Conservation (phyloP, 805 yeast genomes). For the Teunomyces pallodes region DNA sequence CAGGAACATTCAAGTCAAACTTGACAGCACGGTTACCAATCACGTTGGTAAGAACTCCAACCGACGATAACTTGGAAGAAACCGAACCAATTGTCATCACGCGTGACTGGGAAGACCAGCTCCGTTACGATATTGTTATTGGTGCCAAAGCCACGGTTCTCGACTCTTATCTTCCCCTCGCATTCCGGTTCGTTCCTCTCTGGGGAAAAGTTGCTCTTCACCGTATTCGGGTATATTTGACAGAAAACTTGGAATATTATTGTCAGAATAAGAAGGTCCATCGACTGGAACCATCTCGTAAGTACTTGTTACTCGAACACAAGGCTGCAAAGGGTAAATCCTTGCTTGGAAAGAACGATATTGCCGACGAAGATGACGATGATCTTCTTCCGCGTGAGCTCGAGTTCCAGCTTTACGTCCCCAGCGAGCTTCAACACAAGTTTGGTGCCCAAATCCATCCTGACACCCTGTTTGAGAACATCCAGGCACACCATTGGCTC, state of each 20-base stretch:
- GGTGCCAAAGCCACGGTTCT: conserved; percentile 87
- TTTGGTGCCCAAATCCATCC: conserved; percentile 62
- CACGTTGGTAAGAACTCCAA: conserved; percentile 68
- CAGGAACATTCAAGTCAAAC: conserved; percentile 84
- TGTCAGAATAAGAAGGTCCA: conserved; percentile 86
- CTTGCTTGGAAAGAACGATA: conserved; percentile 43
- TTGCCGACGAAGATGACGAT: conserved; percentile 29
- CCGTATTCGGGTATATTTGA: conserved; percentile 76
- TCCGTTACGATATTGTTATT: conserved; percentile 85
- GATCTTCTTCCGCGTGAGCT: conserved; percentile 74
- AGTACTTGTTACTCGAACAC: conserved; percentile 77
- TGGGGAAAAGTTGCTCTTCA: conserved; percentile 81
- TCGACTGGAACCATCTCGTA: conserved; percentile 84
- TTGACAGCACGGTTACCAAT: conserved; percentile 63
- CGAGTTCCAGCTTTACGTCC: conserved; percentile 84
- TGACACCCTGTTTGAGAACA: conserved; percentile 74
- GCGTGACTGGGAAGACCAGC: conserved; percentile 90
- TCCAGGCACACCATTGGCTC: conserved; percentile 94
- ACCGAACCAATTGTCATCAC: conserved; percentile 90
- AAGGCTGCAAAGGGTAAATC: conserved; percentile 55
- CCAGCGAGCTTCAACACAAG: conserved; percentile 58
- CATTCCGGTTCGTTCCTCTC: conserved; percentile 79
- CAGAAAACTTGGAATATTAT: conserved; percentile 89
- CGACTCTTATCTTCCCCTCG: conserved; percentile 79
- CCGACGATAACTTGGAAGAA: conserved; percentile 78